Conservation (phyloP, 345 rosid species). For the Diplotaxis tenuifolia region DNA sequence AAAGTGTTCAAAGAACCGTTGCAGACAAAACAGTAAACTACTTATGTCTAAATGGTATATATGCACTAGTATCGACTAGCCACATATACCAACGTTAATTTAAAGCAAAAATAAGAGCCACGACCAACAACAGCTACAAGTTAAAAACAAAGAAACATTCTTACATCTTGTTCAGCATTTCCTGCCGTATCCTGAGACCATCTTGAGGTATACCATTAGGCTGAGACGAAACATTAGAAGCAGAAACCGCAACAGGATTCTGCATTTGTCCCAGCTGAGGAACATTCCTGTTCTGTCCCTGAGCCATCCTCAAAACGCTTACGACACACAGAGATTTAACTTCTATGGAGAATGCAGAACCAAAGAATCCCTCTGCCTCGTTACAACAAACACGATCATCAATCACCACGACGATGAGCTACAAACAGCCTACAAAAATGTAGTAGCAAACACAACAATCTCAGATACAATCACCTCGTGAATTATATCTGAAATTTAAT, state of each 20-base stretch:
- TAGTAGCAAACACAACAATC: background rate
- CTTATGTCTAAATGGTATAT: background rate
- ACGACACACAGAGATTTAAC: conserved; percentile 30
- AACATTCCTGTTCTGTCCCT: conserved; percentile 55
- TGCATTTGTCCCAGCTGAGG: conserved; percentile 58
- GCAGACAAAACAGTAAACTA: background rate
- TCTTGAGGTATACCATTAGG: conserved; percentile 38
- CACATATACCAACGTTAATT: background rate
- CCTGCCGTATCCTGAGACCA: conserved; percentile 40
- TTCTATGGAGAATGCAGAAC: background rate
- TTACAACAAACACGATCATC: conserved; percentile 17
- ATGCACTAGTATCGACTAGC: background rate
- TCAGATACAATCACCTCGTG: background rate
- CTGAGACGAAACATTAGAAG: conserved; percentile 30
- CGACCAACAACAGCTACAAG: background rate
- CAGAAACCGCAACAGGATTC: conserved; percentile 28
- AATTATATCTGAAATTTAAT: background rate
- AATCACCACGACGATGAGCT: conserved; percentile 20
- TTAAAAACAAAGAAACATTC: conserved; percentile 18
- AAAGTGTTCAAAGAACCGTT: background rate
- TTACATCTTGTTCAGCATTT: conserved; percentile 56
- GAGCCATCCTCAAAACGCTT: conserved; percentile 36
- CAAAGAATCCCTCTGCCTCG: background rate
- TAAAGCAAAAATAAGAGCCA: background rate
- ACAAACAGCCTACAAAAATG: background rate